These are phyloP conservation scores for Diutina catenulata DNA, from an alignment of 1,139 yeast genomes.

Conservation along the genomic window DNA sequence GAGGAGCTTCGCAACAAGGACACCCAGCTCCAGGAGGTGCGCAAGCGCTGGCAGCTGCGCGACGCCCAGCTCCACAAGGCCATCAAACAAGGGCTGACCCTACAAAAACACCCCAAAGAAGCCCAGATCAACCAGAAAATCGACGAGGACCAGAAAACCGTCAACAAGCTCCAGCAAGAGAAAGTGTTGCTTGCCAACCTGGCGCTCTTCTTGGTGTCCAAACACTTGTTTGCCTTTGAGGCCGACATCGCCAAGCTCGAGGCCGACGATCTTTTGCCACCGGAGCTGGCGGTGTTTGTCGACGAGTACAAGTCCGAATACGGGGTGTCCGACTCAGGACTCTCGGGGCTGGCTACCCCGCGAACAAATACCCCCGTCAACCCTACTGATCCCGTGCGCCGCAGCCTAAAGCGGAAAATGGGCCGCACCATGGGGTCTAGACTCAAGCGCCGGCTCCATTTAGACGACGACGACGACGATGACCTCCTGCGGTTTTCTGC, in stretches of 20 bases:
- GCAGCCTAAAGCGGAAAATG: slow-evolving; percentile 1
- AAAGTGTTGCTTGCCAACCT: slow-evolving; percentile 76
- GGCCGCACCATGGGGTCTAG: neutral
- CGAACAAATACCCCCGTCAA: neutral
- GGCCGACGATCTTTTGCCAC: slow-evolving; percentile 68
- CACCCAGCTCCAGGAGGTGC: slow-evolving; percentile 48
- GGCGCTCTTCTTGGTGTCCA: slow-evolving; percentile 62
- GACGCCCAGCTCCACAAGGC: slow-evolving; percentile 76
- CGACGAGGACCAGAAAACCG: slow-evolving; percentile 52
- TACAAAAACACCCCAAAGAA: slow-evolving; percentile 77
- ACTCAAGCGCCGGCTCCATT: neutral
- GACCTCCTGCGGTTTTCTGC: neutral
- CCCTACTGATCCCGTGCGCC: neutral
- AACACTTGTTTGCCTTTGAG: slow-evolving; percentile 63
- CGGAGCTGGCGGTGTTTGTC: slow-evolving; percentile 15
- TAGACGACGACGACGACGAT: slow-evolving; percentile 3
- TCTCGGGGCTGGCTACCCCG: slow-evolving; percentile 1
- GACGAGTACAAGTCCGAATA: slow-evolving; percentile 9
- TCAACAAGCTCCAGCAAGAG: slow-evolving; percentile 57
- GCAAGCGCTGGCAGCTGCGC: slow-evolving; percentile 56
- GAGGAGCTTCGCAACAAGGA: slow-evolving; percentile 75
- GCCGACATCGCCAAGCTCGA: slow-evolving; percentile 68
- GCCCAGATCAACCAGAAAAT: slow-evolving; percentile 54
- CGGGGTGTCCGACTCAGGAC: neutral
- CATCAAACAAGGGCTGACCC: slow-evolving; percentile 74